Percentiles rank a stretch among this genome's conserved stretches.
These are phyloP conservation scores for Phytophthora melonis DNA, from an alignment of 352 stramenopile species.

Conservation along the genomic window DNA sequence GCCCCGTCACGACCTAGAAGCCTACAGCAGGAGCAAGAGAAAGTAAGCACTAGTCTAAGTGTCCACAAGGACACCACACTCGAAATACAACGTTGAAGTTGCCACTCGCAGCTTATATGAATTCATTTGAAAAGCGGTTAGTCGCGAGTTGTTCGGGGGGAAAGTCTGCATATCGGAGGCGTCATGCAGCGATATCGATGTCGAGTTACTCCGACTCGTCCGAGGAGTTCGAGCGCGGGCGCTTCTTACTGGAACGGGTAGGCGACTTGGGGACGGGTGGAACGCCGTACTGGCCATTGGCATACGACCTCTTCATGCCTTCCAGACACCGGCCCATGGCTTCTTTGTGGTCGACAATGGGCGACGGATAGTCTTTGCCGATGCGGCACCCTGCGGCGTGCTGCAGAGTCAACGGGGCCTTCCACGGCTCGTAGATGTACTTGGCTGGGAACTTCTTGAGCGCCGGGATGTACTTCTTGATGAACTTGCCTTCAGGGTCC, in stretches of 20 bases:
- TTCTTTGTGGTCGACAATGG: conserved; percentile 94
- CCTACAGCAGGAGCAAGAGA: not conserved
- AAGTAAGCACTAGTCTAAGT: conserved; percentile 4
- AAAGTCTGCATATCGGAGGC: not conserved
- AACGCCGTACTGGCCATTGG: conserved; percentile 39
- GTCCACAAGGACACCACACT: conserved; percentile 21
- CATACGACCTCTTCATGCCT: conserved; percentile 92
- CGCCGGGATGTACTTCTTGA: conserved; percentile 93
- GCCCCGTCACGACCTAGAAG: conserved; percentile 2
- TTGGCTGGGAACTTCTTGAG: conserved; percentile 93
- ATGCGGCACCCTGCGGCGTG: conserved; percentile 84
- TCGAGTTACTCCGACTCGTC: not conserved
- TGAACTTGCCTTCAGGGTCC: conserved; percentile 92
- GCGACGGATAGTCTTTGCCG: conserved; percentile 94
- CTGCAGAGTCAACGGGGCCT: conserved; percentile 90
- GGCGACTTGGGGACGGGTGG: conserved; percentile 12
- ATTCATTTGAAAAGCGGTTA: too few species aligned
- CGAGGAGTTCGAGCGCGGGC: conserved; percentile 24
- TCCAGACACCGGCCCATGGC: conserved; percentile 91
- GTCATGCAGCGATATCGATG: not conserved
- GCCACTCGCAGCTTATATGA: too few species aligned
- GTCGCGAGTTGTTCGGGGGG: not conserved
- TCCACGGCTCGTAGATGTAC: conserved; percentile 99
- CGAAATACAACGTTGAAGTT: not conserved
- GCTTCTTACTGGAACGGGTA: conserved; percentile 26